Percentiles rank a stretch among this genome's conserved stretches.
Conservation (phyloP, 257 asterid genomes). For the Petunia axillaris region DNA sequence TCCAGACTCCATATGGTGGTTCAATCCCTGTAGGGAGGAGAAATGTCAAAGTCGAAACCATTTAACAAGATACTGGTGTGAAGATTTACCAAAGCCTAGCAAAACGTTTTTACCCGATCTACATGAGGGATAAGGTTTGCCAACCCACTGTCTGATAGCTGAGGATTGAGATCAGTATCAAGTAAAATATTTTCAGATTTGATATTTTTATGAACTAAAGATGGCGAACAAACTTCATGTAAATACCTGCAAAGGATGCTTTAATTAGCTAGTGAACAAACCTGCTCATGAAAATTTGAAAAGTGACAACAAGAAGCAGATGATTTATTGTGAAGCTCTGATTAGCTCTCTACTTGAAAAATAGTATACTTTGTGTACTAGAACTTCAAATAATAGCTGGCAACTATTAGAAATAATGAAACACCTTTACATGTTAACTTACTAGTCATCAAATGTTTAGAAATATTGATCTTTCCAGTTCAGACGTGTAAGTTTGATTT, state of each 20-base stretch:
- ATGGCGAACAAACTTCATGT: slow-evolving; percentile 92
- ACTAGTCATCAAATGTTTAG: too few relatives aligned
- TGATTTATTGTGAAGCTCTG: neutral
- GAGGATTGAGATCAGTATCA: slow-evolving; percentile 86
- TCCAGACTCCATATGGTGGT: slow-evolving; percentile 54
- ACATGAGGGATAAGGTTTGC: slow-evolving; percentile 73
- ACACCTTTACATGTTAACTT: too few relatives aligned
- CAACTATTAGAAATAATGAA: too few relatives aligned
- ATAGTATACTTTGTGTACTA: neutral
- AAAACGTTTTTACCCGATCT: slow-evolving; percentile 63
- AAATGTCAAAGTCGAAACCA: slow-evolving; percentile 14
- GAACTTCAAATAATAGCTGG: neutral
- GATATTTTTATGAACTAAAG: slow-evolving; percentile 80
- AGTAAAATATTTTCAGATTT: slow-evolving; percentile 89
- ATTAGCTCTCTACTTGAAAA: neutral
- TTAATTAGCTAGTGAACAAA: slow-evolving; percentile 23
- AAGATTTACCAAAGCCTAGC: neutral
- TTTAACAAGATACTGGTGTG: neutral
- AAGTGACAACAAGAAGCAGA: neutral
- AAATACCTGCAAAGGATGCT: slow-evolving; percentile 65
- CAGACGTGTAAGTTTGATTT: too few relatives aligned
- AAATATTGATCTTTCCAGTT: too few relatives aligned
- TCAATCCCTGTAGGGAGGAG: slow-evolving; percentile 48
- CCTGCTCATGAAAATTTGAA: neutral
- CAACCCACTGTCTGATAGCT: slow-evolving; percentile 86